Evolutionary conservation across 108 stramenopile species (phyloP), one percentile per base, ranked within the genome.

Genomic region (Ochromonas danica): DNA sequence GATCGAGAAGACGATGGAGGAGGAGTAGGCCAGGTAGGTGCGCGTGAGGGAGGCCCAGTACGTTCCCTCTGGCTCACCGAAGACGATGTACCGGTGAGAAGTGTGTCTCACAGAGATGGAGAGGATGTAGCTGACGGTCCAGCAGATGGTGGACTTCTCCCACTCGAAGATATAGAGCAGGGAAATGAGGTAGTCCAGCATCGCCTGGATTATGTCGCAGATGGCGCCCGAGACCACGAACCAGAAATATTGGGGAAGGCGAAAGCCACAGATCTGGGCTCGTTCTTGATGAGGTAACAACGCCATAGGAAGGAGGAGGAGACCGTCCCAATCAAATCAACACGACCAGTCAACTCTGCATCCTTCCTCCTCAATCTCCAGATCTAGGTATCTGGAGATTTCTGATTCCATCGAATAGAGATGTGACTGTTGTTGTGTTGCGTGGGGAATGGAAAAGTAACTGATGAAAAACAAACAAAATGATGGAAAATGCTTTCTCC

Each of bases 31-130:
- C 14, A 82, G 82, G 74, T 92, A 92, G 88, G 90, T 92, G 39
- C 87, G 79, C 36, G 63, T 57, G 51, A 92, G 72, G 25, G 80
- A 82, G 6, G 40, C 30, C 85, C 85, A 88, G 67, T 90, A 92
- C 1, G 87, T 80, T 43, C 90, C 90, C 1, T 88, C 85, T 74
- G 90, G 90, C 36, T 89, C 88, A 31, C 91, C 91, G 87, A 92
- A 92, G 2, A 90, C 90, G 10, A 92, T 40, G 71, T 88, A 89
- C 36, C 90, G 84, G 85, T 90, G 91, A 35, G 87, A 79, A 1
- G 89, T 83, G 72, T 92, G 91, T 39, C 91, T 86, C 67, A 89
- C 85, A 45, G 79, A 75, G 39, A 92, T 87, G 62, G 80, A 82
- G 40, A 87, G 1, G 36, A 72, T 75, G 77, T 90, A 90, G 17